A percentile compares a stretch with the other conserved stretches of the same genome.
Conservation (phyloP, 129 eudicot genomes). For the Escallonia herrerae region DNA sequence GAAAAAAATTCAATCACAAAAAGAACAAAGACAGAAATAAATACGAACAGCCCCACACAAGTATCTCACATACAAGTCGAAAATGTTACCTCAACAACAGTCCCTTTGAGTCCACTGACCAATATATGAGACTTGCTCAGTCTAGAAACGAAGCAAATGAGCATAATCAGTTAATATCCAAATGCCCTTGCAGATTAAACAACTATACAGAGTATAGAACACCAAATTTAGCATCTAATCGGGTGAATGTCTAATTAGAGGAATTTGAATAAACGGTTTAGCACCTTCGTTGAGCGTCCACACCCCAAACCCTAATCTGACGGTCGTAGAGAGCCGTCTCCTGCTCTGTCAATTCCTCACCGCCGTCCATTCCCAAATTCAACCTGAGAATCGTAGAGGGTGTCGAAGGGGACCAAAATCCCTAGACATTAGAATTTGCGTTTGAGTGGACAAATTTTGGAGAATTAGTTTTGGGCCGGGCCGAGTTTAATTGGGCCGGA, state of each 20-base stretch:
- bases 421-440: background rate
- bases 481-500: no score
- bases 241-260: no score
- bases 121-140: constrained; percentile 84
- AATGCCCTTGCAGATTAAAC: background rate
- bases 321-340: constrained; percentile 98
- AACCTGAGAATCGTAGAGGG: constrained; percentile 7
- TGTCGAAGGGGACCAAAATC: background rate
- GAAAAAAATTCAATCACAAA: no score
- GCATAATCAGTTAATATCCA: background rate
- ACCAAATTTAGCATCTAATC: background rate
- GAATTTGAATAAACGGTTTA: no score
- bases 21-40: background rate
- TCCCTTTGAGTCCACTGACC: constrained; percentile 87
- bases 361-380: constrained; percentile 54
- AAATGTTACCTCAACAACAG: constrained; percentile 67
- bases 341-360: constrained; percentile 97
- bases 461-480: no score
- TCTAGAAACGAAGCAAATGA: constrained; percentile 31
- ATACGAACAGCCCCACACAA: background rate
- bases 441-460: no score
- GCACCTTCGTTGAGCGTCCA: constrained; percentile 94
- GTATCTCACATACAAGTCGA: background rate
- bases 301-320: constrained; percentile 99
- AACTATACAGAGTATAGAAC: background rate